A percentile compares a stretch with the other conserved stretches of the same genome.
These are phyloP conservation scores for Fagopyrum tataricum DNA, from an alignment of 148 eudicot genomes.

Conservation along the genomic window DNA sequence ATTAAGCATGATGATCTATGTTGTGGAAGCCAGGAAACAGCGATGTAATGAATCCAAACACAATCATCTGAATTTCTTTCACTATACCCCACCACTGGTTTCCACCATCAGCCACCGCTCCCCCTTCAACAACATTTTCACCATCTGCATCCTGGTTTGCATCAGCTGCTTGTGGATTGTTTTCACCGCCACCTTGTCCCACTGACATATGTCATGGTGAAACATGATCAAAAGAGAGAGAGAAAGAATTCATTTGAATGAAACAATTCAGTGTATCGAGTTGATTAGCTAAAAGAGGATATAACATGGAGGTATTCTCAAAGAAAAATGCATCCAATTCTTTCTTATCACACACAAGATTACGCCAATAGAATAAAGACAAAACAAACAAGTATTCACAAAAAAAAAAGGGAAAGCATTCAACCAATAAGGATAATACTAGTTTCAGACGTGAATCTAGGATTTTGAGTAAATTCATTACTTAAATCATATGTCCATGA, in stretches of 20 bases:
- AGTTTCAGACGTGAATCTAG: not conserved
- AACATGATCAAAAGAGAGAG: not conserved
- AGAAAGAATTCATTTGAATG: not conserved
- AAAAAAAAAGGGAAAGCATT: not conserved
- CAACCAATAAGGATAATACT: not conserved
- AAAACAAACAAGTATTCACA: not conserved
- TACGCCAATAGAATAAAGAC: not conserved
- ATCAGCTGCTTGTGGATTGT: conserved; percentile 33
- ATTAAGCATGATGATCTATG: conserved; percentile 43
- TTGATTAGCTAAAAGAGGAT: not conserved
- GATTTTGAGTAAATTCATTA: not conserved
- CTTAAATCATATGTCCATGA: not conserved
- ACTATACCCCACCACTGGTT: conserved; percentile 92
- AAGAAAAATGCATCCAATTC: not conserved
- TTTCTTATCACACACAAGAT: not conserved
- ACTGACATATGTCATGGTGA: conserved; percentile 29
- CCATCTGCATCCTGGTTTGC: conserved; percentile 30
- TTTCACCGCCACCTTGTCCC: conserved; percentile 53
- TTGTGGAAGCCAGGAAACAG: conserved; percentile 97
- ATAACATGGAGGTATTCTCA: not conserved
- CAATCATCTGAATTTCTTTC: conserved; percentile 93
- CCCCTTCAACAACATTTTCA: conserved; percentile 44
- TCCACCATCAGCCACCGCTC: conserved; percentile 32
- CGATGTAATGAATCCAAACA: conserved; percentile 95
- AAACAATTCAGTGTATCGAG: not conserved